Evolutionary conservation across 2,329 filamentous ascomycete genomes (phyloP).

Genomic region (Cladosporium phlei): DNA sequence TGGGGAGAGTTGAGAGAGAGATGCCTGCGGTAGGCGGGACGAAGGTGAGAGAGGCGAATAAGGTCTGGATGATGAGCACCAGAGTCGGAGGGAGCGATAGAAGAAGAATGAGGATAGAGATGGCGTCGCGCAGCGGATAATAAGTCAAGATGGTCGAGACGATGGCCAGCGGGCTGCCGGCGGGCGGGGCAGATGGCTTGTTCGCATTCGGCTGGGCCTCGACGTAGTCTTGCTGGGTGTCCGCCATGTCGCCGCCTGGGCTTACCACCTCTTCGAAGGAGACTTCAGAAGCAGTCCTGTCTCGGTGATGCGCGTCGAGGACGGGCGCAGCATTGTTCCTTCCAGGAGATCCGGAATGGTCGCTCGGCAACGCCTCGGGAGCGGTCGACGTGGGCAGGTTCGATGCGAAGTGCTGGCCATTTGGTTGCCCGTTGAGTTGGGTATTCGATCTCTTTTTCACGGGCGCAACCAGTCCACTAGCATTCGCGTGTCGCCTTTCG

Average conservation of each 20-base stretch:
- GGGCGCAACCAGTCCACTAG: conserved; percentile 75
- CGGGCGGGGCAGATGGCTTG: conserved; percentile 63
- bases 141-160: conserved; percentile 82
- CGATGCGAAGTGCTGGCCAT: conserved; percentile 37
- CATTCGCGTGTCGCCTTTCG: conserved; percentile 71
- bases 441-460: conserved; percentile 56
- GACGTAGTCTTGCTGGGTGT: conserved; percentile 24
- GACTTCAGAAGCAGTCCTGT: conserved; percentile 40
- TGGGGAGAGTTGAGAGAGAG: conserved; percentile 59
- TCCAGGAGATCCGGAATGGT: conserved; percentile 4
- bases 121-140: conserved; percentile 87
- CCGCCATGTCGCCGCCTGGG: conserved; percentile 26
- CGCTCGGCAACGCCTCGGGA: conserved; percentile 6
- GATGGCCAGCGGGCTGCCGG: conserved; percentile 68
- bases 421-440: conserved; percentile 39
- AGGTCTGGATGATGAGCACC: conserved; percentile 80
- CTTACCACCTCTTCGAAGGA: conserved; percentile 36
- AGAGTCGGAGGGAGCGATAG: conserved; percentile 87
- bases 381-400: conserved; percentile 32
- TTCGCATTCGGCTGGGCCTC: conserved; percentile 20
- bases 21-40: conserved; percentile 74
- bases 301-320: conserved; percentile 24
- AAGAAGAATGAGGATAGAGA: conserved; percentile 92
- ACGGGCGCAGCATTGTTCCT: conserved; percentile 18
- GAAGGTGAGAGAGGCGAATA: conserved; percentile 90